Percentiles rank a stretch among this genome's conserved stretches.
These are phyloP conservation scores for Sugiyamaella marilandica DNA, from an alignment of 805 yeast genomes.

Conservation along the genomic window DNA sequence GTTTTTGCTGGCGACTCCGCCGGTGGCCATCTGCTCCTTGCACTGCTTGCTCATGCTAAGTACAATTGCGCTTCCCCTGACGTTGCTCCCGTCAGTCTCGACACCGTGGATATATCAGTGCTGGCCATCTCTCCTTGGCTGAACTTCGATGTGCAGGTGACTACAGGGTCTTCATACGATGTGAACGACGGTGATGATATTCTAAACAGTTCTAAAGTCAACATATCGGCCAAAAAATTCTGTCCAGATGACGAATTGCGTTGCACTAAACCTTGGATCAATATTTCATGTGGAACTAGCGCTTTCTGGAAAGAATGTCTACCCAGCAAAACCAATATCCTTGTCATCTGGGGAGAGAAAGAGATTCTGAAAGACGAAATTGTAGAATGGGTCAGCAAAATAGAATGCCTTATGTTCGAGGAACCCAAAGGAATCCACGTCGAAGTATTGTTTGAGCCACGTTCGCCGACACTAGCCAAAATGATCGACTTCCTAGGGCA, in stretches of 20 bases:
- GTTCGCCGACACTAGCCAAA: background rate
- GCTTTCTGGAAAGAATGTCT: constrained; percentile 11
- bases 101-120: constrained; percentile 2
- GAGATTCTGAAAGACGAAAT: constrained; percentile 13
- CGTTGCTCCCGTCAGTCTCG: background rate
- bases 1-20: constrained; percentile 16
- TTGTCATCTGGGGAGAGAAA: constrained; percentile 12
- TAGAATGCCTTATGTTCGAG: background rate
- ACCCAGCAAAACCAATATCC: constrained; percentile 2
- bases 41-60: constrained; percentile 10
- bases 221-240: constrained; percentile 6
- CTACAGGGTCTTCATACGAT: constrained; percentile 11
- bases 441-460: constrained; percentile 3
- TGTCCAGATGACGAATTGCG: constrained; percentile 6
- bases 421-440: constrained; percentile 8
- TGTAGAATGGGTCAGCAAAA: background rate
- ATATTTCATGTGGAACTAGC: constrained; percentile 4
- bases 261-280: constrained; percentile 6
- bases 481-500: background rate
- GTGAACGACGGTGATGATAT: constrained; percentile 5
- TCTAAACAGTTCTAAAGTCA: constrained; percentile 1
- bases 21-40: constrained; percentile 15
- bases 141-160: constrained; percentile 5
- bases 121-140: constrained; percentile 16
- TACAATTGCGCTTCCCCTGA: constrained; percentile 3